These are phyloP conservation scores for Coemansia aciculifera DNA, from an alignment of 192 early-diverging fungal genomes.

Conservation along the genomic window DNA sequence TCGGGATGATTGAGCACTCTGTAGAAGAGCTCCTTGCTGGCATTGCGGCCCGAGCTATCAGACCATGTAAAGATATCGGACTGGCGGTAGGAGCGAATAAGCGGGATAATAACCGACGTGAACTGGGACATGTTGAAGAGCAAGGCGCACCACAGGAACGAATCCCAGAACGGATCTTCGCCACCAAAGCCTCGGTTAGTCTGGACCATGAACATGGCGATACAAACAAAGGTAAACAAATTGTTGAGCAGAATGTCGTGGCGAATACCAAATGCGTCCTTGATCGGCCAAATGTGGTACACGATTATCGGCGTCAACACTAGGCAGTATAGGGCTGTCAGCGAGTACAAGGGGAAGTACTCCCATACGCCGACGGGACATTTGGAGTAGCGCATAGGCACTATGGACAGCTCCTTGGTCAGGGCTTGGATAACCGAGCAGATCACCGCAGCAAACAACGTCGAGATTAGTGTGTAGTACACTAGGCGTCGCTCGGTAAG, in stretches of 20 bases:
- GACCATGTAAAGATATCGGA: slow-evolving; percentile 48
- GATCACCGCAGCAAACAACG: slow-evolving; percentile 37
- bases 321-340: slow-evolving; percentile 47
- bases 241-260: slow-evolving; percentile 56
- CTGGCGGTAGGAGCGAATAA: slow-evolving; percentile 49
- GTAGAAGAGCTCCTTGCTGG: slow-evolving; percentile 54
- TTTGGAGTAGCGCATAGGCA: slow-evolving; percentile 43
- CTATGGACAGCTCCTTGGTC: slow-evolving; percentile 45
- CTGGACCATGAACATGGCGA: slow-evolving; percentile 56
- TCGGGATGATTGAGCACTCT: slow-evolving; percentile 53
- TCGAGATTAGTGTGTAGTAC: slow-evolving; percentile 39
- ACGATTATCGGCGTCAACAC: slow-evolving; percentile 50
- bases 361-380: slow-evolving; percentile 56
- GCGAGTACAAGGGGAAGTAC: slow-evolving; percentile 52
- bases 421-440: slow-evolving; percentile 50
- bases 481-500: slow-evolving; percentile 52
- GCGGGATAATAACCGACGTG: slow-evolving; percentile 51
- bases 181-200: slow-evolving; percentile 47
- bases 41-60: slow-evolving; percentile 32
- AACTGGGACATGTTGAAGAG: slow-evolving; percentile 56
- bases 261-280: slow-evolving; percentile 52
- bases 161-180: slow-evolving; percentile 52
- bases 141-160: slow-evolving; percentile 51
- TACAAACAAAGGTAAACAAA: slow-evolving; percentile 50
- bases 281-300: slow-evolving; percentile 55